These are phyloP conservation scores for Aureobasidium sp. DNA, from an alignment of 2,329 filamentous ascomycete genomes.

Conservation along the genomic window DNA sequence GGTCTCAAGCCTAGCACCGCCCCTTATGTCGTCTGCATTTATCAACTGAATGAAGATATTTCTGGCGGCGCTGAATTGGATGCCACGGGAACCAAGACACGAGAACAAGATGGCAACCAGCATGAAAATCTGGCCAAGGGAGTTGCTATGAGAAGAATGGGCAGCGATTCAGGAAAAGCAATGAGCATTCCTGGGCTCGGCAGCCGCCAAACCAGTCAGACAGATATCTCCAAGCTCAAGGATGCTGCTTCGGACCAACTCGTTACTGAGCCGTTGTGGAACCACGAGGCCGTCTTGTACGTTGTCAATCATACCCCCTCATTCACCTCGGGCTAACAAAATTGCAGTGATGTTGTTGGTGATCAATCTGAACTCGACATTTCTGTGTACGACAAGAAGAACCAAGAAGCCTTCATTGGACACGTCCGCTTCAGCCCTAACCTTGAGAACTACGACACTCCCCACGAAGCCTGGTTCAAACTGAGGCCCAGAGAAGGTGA, in stretches of 20 bases:
- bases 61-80: conserved; percentile 69
- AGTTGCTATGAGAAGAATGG: conserved; percentile 46
- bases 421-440: conserved; percentile 75
- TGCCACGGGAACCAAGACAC: conserved; percentile 31
- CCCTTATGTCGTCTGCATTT: conserved; percentile 93
- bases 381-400: conserved; percentile 81
- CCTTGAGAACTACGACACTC: conserved; percentile 57
- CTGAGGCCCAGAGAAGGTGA: conserved; percentile 73
- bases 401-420: conserved; percentile 83
- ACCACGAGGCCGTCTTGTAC: conserved; percentile 91
- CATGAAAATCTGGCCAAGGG: conserved; percentile 48
- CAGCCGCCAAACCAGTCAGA: conserved; percentile 93
- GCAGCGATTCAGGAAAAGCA: conserved; percentile 71
- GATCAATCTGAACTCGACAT: conserved; percentile 85
- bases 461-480: conserved; percentile 76
- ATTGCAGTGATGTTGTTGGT: conserved; percentile 75
- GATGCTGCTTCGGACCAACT: conserved; percentile 51
- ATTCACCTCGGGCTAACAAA: conserved; percentile 21
- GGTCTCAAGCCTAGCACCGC: conserved; percentile 74
- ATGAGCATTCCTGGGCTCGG: conserved; percentile 90
- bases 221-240: conserved; percentile 62
- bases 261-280: conserved; percentile 84
- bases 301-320: conserved; percentile 29
- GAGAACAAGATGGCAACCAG: conserved; percentile 28
- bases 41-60: conserved; percentile 93